Percentiles rank a stretch among this genome's conserved stretches.
Conservation (phyloP, 1,284 basidiomycete genomes). For the Apiotrichum porosum region DNA sequence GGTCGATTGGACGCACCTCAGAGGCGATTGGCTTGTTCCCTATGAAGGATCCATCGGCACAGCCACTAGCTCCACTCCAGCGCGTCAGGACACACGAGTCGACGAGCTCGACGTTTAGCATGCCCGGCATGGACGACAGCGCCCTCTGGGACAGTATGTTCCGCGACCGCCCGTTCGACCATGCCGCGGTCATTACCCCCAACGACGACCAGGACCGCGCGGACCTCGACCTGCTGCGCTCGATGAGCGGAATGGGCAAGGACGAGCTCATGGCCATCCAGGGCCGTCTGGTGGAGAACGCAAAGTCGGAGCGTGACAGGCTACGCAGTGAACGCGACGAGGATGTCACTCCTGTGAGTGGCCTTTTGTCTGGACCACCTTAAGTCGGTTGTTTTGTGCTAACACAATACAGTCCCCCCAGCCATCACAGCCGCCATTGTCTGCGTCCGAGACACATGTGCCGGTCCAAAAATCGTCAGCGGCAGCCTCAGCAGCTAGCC, state of each 20-base stretch:
- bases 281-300: slow-evolving; percentile 34
- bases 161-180: not conserved
- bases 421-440: too few relatives aligned
- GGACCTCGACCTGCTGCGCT: slow-evolving; percentile 21
- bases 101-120: slow-evolving; percentile 9
- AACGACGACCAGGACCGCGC: slow-evolving; percentile 13
- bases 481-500: too few relatives aligned
- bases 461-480: too few relatives aligned
- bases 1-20: too few relatives aligned
- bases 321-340: slow-evolving; percentile 14
- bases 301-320: slow-evolving; percentile 32
- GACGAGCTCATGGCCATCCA: slow-evolving; percentile 35
- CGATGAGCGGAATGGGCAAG: slow-evolving; percentile 32
- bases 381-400: too few relatives aligned
- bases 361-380: too few relatives aligned
- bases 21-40: too few relatives aligned
- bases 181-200: not conserved
- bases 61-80: too few relatives aligned
- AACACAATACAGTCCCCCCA: too few relatives aligned
- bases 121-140: not conserved
- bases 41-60: not conserved
- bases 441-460: too few relatives aligned
- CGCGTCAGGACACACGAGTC: not conserved
- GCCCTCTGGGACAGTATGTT: slow-evolving; percentile 13
- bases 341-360: not conserved